Base-by-base conservation (phyloP, 2,329 filamentous ascomycete genomes). In the Claviceps sp. region DNA sequence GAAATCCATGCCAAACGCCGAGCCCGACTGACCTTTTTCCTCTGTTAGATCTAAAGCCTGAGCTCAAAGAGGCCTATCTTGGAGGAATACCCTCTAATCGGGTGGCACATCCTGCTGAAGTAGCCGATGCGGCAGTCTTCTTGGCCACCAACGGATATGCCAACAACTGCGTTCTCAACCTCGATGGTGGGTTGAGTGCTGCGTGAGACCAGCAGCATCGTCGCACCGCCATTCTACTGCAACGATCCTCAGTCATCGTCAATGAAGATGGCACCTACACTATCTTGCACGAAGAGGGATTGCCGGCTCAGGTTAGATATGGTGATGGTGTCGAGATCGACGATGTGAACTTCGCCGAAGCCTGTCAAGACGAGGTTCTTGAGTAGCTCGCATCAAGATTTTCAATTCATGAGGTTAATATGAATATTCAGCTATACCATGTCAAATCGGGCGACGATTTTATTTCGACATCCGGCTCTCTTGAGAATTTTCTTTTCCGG, bases 291-390 rank as follows among this genome's bases (percentile, higher is more conserved):
- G 7, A 76, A 54, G 14, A 98, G 82, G 63, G 98, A 98, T 67
- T 98, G 93, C 52, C 93, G 87, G 62, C 98, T 98, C 49, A 98
- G 78, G 65, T 98, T 98, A 71, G 89, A 95, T 22, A 98, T 77
- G 65, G 98, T 93, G 70, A 98, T 97, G 1, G 93, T 98, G 67
- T 98, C 93, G 54, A 98, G 85, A 68, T 98, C 93, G 59, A 98
- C 89, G 46, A 97, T 84, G 67, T 95, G 87, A 49, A 97, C 83
- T 70, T 95, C 87, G 58, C 89, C 89, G 61, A 95, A 98, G 59
- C 91, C 90, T 44, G 84, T 86, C 47, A 95, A 82, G 45, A 91
- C 89, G 53, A 98, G 82, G 68, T 97, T 95, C 75, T 98, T 98
- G 57, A 98, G 81, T 7, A 98, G 78, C 71, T 98, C 93, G 71